Evolutionary conservation across 2,329 filamentous ascomycete genomes (phyloP), one percentile per base, ranked within the genome.

Genomic region (Venturia asperata): DNA sequence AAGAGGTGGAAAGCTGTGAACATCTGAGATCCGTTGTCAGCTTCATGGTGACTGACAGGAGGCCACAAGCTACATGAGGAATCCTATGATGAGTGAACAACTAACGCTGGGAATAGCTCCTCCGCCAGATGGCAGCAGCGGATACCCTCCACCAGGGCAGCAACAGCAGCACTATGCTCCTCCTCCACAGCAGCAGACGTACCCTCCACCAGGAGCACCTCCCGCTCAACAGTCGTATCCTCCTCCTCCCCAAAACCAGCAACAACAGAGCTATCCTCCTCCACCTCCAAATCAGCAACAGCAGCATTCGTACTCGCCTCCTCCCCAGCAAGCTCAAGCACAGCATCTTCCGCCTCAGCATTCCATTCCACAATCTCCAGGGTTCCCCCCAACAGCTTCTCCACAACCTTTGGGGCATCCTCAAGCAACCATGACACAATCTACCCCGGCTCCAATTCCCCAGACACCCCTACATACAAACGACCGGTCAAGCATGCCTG

Each of bases 231-330:
- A 65, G 17, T 73, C 68, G 42, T 69, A 71, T 27, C 72, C 72
- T 21, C 72, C 72, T 13, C 72, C 72, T 3, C 43, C 43, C 42
- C 24, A 34, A 13, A 41, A 56, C 34, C 68, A 55, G n/a, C 67
- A 67, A 27, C 60, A 65, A 24, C 66, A 68, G 45, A 66, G 66
- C 65, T 71, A 70, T 55, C 67, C 68, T 43, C 68, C 68, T 47
- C 68, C 68, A 19, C 62, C 66, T 2, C 73, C 73, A 47, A 71
- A 68, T 62, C 58, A 66, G 24, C 66, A 69, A 15, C 67, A 66
- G 41, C 70, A 71, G 62, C 72, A 72, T 52, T 72, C 74, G 62
- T 75, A 73, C 66, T 70, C 71, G 19, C 71, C 72, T 15, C 76
- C 77, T 17, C 71, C 73, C 24, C 64, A 65, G 43, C 64, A 65